Evolutionary conservation across 345 rosid genomes (phyloP).

Genomic region (Aegle marmelos): DNA sequence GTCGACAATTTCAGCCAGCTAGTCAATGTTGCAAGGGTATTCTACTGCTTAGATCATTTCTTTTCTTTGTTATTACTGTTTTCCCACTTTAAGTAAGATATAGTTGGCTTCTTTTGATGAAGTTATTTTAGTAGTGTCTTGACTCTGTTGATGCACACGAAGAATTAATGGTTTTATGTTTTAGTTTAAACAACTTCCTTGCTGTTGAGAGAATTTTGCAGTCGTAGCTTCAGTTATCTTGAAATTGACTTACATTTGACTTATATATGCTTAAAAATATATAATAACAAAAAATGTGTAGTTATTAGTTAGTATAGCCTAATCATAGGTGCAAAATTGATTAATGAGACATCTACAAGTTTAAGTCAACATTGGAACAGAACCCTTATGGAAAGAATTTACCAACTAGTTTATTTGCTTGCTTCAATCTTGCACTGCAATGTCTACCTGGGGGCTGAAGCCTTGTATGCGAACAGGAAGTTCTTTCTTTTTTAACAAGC

Average conservation of each 20-base stretch:
- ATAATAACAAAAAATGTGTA: no score
- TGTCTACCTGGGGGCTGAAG: not conserved
- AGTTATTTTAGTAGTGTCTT: not conserved
- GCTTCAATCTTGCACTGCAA: not conserved
- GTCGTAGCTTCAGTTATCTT: not conserved
- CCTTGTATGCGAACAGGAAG: not conserved
- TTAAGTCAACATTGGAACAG: not conserved
- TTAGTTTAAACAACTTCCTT: not conserved
- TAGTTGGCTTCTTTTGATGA: not conserved
- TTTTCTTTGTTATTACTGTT: not conserved
- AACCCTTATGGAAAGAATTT: not conserved
- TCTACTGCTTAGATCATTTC: not conserved
- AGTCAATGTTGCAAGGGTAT: slow-evolving; percentile 75
- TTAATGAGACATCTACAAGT: not conserved
- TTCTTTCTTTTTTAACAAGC: not conserved
- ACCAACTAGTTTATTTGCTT: not conserved
- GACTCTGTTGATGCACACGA: not conserved
- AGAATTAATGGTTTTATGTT: not conserved
- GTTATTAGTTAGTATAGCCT: not conserved
- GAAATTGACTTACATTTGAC: not conserved
- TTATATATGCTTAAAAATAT: not conserved
- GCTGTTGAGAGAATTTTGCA: not conserved
- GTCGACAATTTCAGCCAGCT: slow-evolving; percentile 86
- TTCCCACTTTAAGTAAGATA: not conserved
- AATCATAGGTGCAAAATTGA: not conserved